These are phyloP conservation scores for Colletotrichum lindemuthianum DNA, from an alignment of 2,329 filamentous ascomycete species.

Conservation along the genomic window DNA sequence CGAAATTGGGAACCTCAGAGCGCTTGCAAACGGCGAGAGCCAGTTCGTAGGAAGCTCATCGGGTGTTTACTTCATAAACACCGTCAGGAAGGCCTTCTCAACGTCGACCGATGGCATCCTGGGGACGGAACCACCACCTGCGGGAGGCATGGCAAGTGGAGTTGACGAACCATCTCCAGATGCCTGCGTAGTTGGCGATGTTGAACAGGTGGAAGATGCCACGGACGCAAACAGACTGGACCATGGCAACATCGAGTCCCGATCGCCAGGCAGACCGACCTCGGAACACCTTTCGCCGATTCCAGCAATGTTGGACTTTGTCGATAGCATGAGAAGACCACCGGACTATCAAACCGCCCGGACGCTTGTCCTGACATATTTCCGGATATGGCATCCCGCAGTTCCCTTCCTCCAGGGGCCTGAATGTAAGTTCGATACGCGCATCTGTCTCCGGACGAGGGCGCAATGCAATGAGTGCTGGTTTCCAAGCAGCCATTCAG, in stretches of 20 bases:
- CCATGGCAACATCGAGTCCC: neutral
- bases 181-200: slow-evolving; percentile 30
- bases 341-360: slow-evolving; percentile 40
- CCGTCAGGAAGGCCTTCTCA: slow-evolving; percentile 61
- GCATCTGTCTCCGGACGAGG: slow-evolving; percentile 48
- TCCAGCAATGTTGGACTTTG: neutral
- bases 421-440: slow-evolving; percentile 58
- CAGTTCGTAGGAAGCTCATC: slow-evolving; percentile 63
- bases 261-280: too few species aligned
- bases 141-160: neutral
- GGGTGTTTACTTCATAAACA: slow-evolving; percentile 64
- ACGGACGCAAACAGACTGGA: neutral
- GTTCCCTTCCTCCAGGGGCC: slow-evolving; percentile 63
- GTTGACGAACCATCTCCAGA: slow-evolving; percentile 23
- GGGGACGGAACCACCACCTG: slow-evolving; percentile 36
- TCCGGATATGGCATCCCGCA: slow-evolving; percentile 61
- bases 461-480: slow-evolving; percentile 40
- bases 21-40: slow-evolving; percentile 46
- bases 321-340: slow-evolving; percentile 2
- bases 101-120: slow-evolving; percentile 36
- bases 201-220: neutral
- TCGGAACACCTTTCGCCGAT: neutral
- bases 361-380: slow-evolving; percentile 58
- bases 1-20: slow-evolving; percentile 34
- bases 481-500: slow-evolving; percentile 28